Percentiles rank a stretch among this genome's conserved stretches.
Evolutionary conservation across 208 protist genomes (phyloP).

Genomic region (Trypanosoma cruzi): DNA sequence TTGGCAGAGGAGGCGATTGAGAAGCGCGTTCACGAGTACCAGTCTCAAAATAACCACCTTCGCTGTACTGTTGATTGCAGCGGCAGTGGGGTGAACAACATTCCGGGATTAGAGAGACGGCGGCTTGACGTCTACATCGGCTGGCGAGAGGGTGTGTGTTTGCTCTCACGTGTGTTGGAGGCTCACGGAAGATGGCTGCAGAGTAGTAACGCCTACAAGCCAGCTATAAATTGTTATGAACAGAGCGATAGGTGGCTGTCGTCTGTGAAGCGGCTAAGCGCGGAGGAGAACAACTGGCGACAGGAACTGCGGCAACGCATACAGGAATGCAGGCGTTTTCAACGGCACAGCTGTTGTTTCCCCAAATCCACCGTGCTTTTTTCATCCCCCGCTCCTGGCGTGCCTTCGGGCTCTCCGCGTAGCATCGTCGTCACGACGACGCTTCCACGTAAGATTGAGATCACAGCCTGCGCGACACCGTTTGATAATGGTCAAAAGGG

Average conservation of each 20-base stretch:
- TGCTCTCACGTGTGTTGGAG: slow-evolving; percentile 61
- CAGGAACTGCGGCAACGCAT: slow-evolving; percentile 41
- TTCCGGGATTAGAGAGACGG: slow-evolving; percentile 21
- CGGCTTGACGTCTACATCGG: slow-evolving; percentile 33
- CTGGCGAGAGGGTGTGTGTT: slow-evolving; percentile 68
- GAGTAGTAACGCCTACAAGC: slow-evolving; percentile 32
- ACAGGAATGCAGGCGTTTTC: slow-evolving; percentile 34
- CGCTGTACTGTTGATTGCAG: slow-evolving; percentile 12
- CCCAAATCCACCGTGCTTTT: slow-evolving; percentile 7
- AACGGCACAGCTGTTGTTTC: slow-evolving; percentile 25
- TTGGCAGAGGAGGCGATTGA: slow-evolving; percentile 65
- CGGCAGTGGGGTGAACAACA: not conserved
- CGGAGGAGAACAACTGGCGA: slow-evolving; percentile 42
- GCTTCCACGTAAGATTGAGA: slow-evolving; percentile 50
- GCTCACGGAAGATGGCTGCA: slow-evolving; percentile 63
- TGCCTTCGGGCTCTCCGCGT: not conserved
- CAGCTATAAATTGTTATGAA: slow-evolving; percentile 50
- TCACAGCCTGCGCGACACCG: slow-evolving; percentile 22
- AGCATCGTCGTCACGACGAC: slow-evolving; percentile 68
- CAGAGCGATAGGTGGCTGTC: slow-evolving; percentile 68
- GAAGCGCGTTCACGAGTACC: slow-evolving; percentile 38
- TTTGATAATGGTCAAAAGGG: not conserved
- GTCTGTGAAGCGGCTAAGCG: slow-evolving; percentile 34
- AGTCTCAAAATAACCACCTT: slow-evolving; percentile 29
- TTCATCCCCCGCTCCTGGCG: not conserved